Conservation (phyloP, 352 stramenopile species). For the Pythium sukuiense region DNA sequence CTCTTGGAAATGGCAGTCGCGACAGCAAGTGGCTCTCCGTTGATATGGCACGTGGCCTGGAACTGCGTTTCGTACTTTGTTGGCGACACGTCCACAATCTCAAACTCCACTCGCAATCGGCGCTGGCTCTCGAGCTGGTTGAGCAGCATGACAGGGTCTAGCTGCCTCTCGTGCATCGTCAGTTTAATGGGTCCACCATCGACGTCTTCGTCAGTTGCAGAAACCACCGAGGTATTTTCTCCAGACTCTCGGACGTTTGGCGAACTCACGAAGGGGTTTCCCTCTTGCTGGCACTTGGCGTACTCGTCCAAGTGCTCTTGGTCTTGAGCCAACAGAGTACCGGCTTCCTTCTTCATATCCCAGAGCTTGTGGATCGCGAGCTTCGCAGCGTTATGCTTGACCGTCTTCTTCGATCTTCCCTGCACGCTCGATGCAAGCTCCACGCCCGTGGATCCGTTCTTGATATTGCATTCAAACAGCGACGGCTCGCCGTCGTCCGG, state of each 20-base stretch:
- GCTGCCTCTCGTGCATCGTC: constrained; percentile 42
- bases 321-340: constrained; percentile 53
- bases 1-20: constrained; percentile 70
- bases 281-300: constrained; percentile 41
- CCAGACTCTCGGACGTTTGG: not conserved
- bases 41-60: constrained; percentile 51
- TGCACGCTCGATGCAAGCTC: constrained; percentile 54
- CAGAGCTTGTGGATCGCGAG: constrained; percentile 74
- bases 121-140: constrained; percentile 55
- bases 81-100: constrained; percentile 49
- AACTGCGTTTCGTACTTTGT: constrained; percentile 44
- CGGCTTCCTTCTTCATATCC: constrained; percentile 63
- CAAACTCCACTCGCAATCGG: constrained; percentile 42
- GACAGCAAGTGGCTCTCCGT: constrained; percentile 37
- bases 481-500: constrained; percentile 54
- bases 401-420: constrained; percentile 62
- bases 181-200: constrained; percentile 26
- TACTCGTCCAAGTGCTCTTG: constrained; percentile 59
- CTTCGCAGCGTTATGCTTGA: constrained; percentile 68
- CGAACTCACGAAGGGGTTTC: constrained; percentile 14
- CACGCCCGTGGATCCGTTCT: constrained; percentile 38
- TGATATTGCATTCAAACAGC: constrained; percentile 60
- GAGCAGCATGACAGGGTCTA: constrained; percentile 47
- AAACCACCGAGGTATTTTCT: constrained; percentile 31
- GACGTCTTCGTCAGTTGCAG: constrained; percentile 47